Evolutionary conservation across 2,329 filamentous ascomycete genomes (phyloP).

Genomic region (Atkinsonella hypoxylon): DNA sequence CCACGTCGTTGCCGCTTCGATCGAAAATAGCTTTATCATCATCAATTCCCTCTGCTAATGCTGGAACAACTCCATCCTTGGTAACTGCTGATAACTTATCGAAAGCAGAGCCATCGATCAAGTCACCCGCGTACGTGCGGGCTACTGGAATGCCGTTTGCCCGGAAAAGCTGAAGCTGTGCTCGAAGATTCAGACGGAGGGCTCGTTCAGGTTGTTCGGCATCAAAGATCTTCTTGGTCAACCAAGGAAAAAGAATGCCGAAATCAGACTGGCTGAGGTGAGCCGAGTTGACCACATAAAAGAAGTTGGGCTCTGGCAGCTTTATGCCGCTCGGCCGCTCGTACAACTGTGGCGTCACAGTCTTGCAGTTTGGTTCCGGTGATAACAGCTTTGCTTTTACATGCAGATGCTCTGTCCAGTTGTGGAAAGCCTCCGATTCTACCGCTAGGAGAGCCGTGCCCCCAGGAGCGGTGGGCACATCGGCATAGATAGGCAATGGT

Average conservation of each 20-base stretch:
- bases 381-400: slow-evolving; percentile 56
- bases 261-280: slow-evolving; percentile 80
- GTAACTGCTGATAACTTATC: slow-evolving; percentile 22
- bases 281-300: slow-evolving; percentile 61
- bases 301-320: slow-evolving; percentile 51
- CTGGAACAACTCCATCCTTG: slow-evolving; percentile 5
- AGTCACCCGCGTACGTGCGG: slow-evolving; percentile 35
- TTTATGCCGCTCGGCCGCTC: slow-evolving; percentile 30
- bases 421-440: slow-evolving; percentile 65
- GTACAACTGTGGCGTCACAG: slow-evolving; percentile 29
- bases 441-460: slow-evolving; percentile 55
- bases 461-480: slow-evolving; percentile 35
- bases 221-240: slow-evolving; percentile 46
- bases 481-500: slow-evolving; percentile 58
- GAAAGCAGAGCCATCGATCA: slow-evolving; percentile 33
- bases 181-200: slow-evolving; percentile 46
- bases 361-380: slow-evolving; percentile 33
- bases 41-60: slow-evolving; percentile 24
- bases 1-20: slow-evolving; percentile 23
- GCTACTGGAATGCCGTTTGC: slow-evolving; percentile 36
- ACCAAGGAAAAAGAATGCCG: slow-evolving; percentile 66
- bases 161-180: slow-evolving; percentile 44
- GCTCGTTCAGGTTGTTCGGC: slow-evolving; percentile 46
- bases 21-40: slow-evolving; percentile 42
- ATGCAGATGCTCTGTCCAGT: slow-evolving; percentile 63